Conservation (phyloP, 495 filamentous ascomycete genomes). For the Aspergillus mulundensis region DNA sequence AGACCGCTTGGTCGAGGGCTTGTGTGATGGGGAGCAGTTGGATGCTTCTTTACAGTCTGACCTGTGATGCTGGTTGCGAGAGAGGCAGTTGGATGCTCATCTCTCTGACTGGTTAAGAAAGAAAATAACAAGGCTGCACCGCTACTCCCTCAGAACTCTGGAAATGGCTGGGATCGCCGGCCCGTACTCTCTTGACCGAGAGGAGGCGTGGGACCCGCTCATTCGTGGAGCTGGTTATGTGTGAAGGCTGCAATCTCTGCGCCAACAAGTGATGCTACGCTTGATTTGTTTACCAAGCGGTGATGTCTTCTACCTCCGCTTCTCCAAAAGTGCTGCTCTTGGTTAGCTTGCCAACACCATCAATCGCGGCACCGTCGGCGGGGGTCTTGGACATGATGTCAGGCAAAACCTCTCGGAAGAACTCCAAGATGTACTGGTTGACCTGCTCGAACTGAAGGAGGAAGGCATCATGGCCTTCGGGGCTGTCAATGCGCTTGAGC, state of each 20-base stretch:
- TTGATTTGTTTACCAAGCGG: conserved; percentile 68
- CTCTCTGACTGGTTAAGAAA: conserved; percentile 43
- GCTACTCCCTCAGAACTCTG: conserved; percentile 32
- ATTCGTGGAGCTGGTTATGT: conserved; percentile 9
- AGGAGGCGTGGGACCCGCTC: conserved; percentile 9
- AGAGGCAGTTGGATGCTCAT: conserved; percentile 50
- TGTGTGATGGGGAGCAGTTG: conserved; percentile 48
- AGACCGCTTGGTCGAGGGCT: conserved; percentile 23
- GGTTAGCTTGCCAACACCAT: conserved; percentile 46
- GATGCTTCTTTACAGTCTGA: conserved; percentile 50
- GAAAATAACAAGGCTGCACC: conserved; percentile 38
- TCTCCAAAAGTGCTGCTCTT: conserved; percentile 91
- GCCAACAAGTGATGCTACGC: conserved; percentile 12
- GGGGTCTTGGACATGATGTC: conserved; percentile 73
- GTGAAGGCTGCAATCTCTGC: conserved; percentile 35
- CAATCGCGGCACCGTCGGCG: conserved; percentile 33
- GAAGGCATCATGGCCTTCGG: conserved; percentile 96
- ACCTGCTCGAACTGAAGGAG: conserved; percentile 96
- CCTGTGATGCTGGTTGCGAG: conserved; percentile 31
- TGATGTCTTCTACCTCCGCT: conserved; percentile 95
- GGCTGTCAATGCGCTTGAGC: conserved; percentile 81
- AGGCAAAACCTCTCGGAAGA: conserved; percentile 75
- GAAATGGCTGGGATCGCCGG: conserved; percentile 13
- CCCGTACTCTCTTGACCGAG: conserved; percentile 19
- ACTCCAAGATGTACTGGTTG: conserved; percentile 79